A percentile compares a stretch with the other conserved stretches of the same genome.
phyloP scores from a whole-genome alignment of 441 rosid species.

The Biscutella laevigata region DNA sequence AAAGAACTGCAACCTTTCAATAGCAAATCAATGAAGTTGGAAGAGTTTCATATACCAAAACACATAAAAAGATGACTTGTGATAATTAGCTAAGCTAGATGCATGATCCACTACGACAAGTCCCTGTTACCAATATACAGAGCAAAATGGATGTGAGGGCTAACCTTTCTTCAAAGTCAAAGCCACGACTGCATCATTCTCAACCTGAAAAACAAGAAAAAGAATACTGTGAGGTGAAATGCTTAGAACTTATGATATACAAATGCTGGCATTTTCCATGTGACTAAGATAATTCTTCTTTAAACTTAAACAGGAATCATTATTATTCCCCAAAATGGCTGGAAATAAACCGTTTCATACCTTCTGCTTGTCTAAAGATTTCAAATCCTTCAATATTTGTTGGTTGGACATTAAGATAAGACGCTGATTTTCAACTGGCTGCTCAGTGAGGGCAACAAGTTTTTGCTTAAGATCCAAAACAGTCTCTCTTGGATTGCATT shows the following conservation, averaged over 20 bases:
- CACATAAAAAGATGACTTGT: background rate
- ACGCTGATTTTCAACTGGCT: conserved; percentile 60
- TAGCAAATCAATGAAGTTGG: background rate
- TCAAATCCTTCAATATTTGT: conserved; percentile 68
- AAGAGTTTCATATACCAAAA: conserved; percentile 3
- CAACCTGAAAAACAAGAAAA: conserved; percentile 51
- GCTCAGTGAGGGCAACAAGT: conserved; percentile 53
- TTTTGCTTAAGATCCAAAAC: conserved; percentile 64
- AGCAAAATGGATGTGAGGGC: conserved; percentile 14
- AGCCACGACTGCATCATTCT: conserved; percentile 91
- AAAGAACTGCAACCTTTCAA: background rate
- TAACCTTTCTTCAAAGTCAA: conserved; percentile 77
- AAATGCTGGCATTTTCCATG: background rate
- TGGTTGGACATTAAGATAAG: conserved; percentile 51
- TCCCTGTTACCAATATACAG: background rate
- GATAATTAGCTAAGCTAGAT: background rate
- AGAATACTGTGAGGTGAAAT: background rate
- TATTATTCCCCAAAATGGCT: background rate
- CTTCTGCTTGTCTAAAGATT: conserved; percentile 79
- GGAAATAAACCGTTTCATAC: conserved; percentile 22
- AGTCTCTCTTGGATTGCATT: conserved; percentile 82
- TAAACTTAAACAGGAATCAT: background rate
- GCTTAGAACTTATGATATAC: background rate
- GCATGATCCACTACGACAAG: background rate
- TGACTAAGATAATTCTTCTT: background rate